phyloP scores from a whole-genome alignment of 2,329 filamentous ascomycete species.

The Diaporthe citri region DNA sequence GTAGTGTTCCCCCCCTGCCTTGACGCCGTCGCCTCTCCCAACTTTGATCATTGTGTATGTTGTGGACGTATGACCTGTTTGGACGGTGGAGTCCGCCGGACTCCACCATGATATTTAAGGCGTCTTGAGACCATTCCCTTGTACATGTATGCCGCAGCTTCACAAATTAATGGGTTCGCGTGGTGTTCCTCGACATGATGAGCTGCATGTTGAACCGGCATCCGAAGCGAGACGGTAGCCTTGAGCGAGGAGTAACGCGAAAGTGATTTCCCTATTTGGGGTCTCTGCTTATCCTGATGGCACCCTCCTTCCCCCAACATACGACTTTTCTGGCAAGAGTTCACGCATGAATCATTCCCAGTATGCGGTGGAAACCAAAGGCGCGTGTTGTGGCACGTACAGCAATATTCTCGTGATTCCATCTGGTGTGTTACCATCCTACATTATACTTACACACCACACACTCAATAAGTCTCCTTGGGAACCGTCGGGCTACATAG shows the following conservation, averaged over 20 bases:
- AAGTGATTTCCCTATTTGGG: not conserved
- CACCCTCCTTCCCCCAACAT: not conserved
- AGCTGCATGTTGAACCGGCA: not conserved
- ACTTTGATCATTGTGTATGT: not conserved
- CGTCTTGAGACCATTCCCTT: not conserved
- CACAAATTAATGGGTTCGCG: not conserved
- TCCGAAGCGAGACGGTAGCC: slow-evolving; percentile 7
- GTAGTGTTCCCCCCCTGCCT: not conserved
- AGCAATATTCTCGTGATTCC: not conserved
- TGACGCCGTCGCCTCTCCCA: not conserved
- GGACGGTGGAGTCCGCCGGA: not conserved
- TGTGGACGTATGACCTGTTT: not conserved
- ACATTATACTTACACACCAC: not conserved
- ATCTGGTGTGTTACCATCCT: not conserved
- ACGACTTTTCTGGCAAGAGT: not conserved
- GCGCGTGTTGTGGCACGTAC: not conserved
- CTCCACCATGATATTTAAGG: not conserved
- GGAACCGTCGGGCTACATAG: not conserved
- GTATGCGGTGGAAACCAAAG: not conserved
- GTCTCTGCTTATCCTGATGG: not conserved
- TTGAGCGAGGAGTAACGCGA: slow-evolving; percentile 2
- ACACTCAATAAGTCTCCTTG: too few species aligned
- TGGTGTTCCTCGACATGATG: not conserved
- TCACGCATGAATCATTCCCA: not conserved
- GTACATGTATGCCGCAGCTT: too few species aligned